phyloP scores from a whole-genome alignment of 768 basidiomycete genomes.

The Nidularia pulvinata region DNA sequence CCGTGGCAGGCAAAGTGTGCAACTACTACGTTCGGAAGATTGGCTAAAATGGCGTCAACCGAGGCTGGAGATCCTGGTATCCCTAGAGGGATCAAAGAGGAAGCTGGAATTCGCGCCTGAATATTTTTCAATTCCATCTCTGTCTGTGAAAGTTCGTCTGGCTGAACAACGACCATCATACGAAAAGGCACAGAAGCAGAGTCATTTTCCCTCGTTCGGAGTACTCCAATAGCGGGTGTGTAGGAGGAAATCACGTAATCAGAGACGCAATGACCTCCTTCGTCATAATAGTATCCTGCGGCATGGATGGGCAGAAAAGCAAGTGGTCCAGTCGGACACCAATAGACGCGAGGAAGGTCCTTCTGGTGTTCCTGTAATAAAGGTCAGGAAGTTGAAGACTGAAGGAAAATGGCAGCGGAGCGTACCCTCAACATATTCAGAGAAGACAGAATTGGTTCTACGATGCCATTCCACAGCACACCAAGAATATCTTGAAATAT shows the following conservation, averaged over 20 bases:
- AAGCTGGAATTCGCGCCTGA: background rate
- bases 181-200: background rate
- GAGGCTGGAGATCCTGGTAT: background rate
- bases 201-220: background rate
- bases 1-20: background rate
- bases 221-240: background rate
- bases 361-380: background rate
- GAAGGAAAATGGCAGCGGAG: background rate
- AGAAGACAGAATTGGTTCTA: background rate
- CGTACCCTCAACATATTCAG: background rate
- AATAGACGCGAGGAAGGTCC: background rate
- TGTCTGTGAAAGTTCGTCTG: background rate
- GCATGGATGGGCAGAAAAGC: background rate
- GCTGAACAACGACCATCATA: background rate
- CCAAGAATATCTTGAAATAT: background rate
- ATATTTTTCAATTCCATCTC: background rate
- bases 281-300: background rate
- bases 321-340: background rate
- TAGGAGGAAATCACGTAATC: background rate
- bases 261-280: background rate
- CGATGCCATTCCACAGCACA: background rate
- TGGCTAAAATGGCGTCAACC: background rate
- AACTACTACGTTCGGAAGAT: background rate
- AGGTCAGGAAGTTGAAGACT: background rate
- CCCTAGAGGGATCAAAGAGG: background rate